These are phyloP conservation scores for Elsinoe perseae DNA, from an alignment of 2,329 filamentous ascomycete species.

Conservation along the genomic window DNA sequence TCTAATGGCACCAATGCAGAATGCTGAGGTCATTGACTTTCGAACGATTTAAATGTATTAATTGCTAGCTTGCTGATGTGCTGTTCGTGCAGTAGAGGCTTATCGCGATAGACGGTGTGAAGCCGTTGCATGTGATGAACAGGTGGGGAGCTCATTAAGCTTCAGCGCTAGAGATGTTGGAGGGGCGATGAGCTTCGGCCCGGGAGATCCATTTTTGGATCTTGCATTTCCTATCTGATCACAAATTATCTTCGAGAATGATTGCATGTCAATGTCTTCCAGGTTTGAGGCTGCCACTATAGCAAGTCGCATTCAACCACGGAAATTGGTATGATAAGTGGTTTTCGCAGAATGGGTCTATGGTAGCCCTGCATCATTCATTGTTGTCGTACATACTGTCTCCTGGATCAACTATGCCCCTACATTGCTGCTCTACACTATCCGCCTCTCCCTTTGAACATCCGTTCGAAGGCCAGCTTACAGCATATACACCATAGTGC, in stretches of 20 bases:
- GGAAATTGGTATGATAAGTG: too few species aligned
- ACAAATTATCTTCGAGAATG: too few species aligned
- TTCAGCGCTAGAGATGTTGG: background rate
- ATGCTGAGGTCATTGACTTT: background rate
- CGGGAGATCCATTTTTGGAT: background rate
- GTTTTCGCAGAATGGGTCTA: too few species aligned
- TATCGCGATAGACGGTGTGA: background rate
- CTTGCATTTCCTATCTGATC: too few species aligned
- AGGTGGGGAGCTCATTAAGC: background rate
- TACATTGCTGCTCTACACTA: too few species aligned
- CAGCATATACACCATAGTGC: background rate
- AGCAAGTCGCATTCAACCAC: too few species aligned
- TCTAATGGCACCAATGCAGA: background rate
- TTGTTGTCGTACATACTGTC: too few species aligned
- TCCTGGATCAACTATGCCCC: too few species aligned
- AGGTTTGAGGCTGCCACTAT: too few species aligned
- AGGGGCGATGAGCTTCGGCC: background rate
- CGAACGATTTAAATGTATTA: background rate
- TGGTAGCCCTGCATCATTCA: too few species aligned
- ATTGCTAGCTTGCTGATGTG: background rate
- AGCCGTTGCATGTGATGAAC: constrained; percentile 2
- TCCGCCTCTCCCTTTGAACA: too few species aligned
- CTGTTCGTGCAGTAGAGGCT: background rate
- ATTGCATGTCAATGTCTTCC: too few species aligned
- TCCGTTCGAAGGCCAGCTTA: background rate